These are phyloP conservation scores for Saccharomyces hybrid DNA, from an alignment of 1,139 yeast species.

Conservation along the genomic window DNA sequence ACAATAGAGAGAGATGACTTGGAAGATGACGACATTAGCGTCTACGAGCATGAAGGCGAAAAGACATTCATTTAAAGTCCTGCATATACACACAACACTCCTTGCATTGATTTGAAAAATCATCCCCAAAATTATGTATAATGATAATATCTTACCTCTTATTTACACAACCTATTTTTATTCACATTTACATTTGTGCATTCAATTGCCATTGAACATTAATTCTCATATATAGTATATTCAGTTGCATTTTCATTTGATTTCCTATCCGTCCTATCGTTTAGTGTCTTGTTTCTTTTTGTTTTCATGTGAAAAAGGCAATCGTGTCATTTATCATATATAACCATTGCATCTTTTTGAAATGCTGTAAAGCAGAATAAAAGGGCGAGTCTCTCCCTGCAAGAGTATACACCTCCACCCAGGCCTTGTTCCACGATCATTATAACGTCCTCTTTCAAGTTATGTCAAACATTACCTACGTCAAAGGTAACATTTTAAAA, in stretches of 20 bases:
- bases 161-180: neutral
- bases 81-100: neutral
- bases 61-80: conserved; percentile 14
- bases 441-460: neutral
- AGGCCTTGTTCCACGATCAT: neutral
- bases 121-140: neutral
- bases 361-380: neutral
- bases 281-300: neutral
- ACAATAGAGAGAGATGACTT: conserved; percentile 17
- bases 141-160: neutral
- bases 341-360: neutral
- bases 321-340: neutral
- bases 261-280: neutral
- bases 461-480: conserved; percentile 15
- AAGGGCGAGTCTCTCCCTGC: neutral
- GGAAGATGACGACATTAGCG: conserved; percentile 17
- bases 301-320: neutral
- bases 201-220: neutral
- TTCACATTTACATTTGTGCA: neutral
- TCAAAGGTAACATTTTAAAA: conserved; percentile 20
- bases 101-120: neutral
- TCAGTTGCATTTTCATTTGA: neutral
- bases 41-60: conserved; percentile 17
- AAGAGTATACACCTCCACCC: neutral
- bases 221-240: neutral